A percentile compares a stretch with the other conserved stretches of the same genome.
Conservation (phyloP, 441 rosid species). For the Populus hybrid region DNA sequence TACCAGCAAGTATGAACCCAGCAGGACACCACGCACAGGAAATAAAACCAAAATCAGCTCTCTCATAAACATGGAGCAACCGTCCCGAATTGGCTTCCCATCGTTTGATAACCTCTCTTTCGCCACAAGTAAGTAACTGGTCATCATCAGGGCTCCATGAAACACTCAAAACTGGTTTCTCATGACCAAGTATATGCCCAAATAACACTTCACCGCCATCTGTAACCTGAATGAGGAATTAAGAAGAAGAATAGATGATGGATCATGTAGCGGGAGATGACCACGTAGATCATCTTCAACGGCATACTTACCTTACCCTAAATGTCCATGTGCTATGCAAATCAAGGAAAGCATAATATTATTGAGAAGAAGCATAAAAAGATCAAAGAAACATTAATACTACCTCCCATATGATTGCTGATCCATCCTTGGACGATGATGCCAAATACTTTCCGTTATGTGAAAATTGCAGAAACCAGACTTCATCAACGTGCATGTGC, state of each 20-base stretch:
- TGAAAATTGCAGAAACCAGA: conserved; percentile 95
- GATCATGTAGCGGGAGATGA: background rate
- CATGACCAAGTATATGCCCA: conserved; percentile 75
- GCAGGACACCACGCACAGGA: no score
- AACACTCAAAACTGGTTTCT: conserved; percentile 57
- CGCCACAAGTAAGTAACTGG: no score
- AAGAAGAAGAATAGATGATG: background rate
- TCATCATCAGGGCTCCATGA: conserved; percentile 9
- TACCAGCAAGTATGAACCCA: no score
- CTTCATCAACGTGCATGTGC: conserved; percentile 81
- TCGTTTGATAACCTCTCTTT: no score
- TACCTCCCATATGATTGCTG: conserved; percentile 93
- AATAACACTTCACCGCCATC: conserved; percentile 43
- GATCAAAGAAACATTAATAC: background rate
- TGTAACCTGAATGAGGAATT: conserved; percentile 42
- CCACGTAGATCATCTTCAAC: background rate
- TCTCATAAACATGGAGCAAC: no score
- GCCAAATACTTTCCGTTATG: conserved; percentile 88
- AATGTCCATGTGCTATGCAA: background rate
- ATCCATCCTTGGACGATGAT: conserved; percentile 79
- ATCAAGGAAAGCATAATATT: background rate
- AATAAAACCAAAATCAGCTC: no score
- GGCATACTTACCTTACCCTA: background rate
- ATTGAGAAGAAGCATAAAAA: background rate
- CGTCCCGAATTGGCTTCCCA: no score